Conservation (phyloP, 2,329 filamentous ascomycete genomes). For the Penicillium polonicum region DNA sequence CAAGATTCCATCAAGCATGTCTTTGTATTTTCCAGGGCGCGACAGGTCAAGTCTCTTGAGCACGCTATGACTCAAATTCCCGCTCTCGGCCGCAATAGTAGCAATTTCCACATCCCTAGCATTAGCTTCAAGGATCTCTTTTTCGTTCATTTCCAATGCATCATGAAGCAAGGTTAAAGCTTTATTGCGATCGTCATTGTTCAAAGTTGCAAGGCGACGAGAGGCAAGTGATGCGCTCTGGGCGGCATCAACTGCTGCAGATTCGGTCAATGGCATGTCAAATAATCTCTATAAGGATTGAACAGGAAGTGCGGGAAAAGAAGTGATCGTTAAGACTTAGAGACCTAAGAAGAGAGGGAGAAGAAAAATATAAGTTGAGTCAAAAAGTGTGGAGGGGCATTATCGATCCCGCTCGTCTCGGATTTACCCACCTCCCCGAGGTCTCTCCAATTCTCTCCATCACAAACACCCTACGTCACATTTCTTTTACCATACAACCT, state of each 20-base stretch:
- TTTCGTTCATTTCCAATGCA: constrained; percentile 67
- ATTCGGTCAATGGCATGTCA: constrained; percentile 82
- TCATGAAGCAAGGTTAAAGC: constrained; percentile 80
- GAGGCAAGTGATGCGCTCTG: constrained; percentile 77
- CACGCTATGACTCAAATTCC: constrained; percentile 75
- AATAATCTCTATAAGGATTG: background rate
- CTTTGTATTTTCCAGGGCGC: constrained; percentile 88
- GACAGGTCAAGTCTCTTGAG: constrained; percentile 85
- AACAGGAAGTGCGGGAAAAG: background rate
- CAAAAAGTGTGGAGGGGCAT: constrained; percentile 9
- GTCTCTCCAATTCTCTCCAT: background rate
- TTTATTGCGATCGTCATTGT: constrained; percentile 73
- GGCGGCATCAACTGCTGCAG: constrained; percentile 74
- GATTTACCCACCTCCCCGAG: constrained; percentile 1
- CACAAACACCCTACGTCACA: background rate
- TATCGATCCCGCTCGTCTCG: constrained; percentile 7
- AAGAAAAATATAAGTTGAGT: background rate
- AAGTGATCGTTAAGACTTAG: background rate
- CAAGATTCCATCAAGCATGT: constrained; percentile 93
- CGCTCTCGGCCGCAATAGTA: constrained; percentile 68
- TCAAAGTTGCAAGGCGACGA: constrained; percentile 75
- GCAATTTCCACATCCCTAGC: constrained; percentile 76
- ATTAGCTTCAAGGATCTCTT: constrained; percentile 83
- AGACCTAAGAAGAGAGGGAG: background rate
- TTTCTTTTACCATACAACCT: background rate